phyloP scores from a whole-genome alignment of 208 protist species.

The Leishmania gerbilli region DNA sequence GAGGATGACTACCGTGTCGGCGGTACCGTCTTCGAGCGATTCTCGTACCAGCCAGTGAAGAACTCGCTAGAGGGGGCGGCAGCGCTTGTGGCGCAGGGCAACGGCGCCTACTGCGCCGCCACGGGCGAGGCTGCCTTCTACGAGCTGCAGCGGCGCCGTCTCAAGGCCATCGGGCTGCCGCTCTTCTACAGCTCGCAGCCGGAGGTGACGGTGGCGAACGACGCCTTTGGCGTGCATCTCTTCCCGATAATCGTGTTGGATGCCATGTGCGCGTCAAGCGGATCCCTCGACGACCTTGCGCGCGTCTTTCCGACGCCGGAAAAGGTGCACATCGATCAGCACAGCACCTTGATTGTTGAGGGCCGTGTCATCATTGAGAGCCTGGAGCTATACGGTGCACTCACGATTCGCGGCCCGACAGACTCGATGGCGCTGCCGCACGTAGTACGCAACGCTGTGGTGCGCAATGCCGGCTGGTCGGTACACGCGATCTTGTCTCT shows the following conservation, averaged over 20 bases:
- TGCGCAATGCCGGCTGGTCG: constrained; percentile 61
- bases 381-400: constrained; percentile 64
- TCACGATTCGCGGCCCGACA: constrained; percentile 59
- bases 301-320: constrained; percentile 60
- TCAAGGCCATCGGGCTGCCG: constrained; percentile 53
- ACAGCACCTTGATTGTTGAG: constrained; percentile 76
- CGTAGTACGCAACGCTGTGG: constrained; percentile 42
- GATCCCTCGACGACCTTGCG: constrained; percentile 35
- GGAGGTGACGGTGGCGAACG: constrained; percentile 24
- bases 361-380: constrained; percentile 76
- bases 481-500: constrained; percentile 29
- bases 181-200: constrained; percentile 32
- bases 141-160: constrained; percentile 56
- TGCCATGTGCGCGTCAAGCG: constrained; percentile 13
- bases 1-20: constrained; percentile 57
- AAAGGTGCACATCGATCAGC: constrained; percentile 46
- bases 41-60: constrained; percentile 89
- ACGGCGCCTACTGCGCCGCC: constrained; percentile 60
- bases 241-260: constrained; percentile 62
- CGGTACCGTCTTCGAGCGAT: constrained; percentile 72
- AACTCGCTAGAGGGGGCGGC: constrained; percentile 70
- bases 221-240: constrained; percentile 21
- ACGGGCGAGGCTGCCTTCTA: constrained; percentile 82
- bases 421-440: constrained; percentile 34
- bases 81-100: constrained; percentile 42